Conservation (phyloP, 2,329 filamentous ascomycete genomes). For the Myriosclerotinia curreyana region DNA sequence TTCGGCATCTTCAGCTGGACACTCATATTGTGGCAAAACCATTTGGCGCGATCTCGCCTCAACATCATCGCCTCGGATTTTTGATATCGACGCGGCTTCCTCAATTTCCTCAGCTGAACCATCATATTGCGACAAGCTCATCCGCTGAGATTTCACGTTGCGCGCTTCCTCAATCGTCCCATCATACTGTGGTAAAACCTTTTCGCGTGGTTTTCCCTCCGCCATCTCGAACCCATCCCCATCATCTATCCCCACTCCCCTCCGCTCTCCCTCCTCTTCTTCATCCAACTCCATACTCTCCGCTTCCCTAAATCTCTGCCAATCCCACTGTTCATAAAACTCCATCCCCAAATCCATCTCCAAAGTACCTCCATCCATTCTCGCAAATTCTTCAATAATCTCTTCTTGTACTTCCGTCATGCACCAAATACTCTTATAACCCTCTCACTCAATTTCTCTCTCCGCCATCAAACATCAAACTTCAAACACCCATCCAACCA, state of each 20-base stretch:
- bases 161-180: neutral
- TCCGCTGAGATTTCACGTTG: neutral
- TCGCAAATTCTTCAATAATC: neutral
- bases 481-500: no score
- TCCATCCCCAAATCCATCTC: conserved; percentile 9
- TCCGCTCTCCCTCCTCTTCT: neutral
- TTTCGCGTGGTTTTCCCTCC: no score
- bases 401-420: neutral
- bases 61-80: neutral
- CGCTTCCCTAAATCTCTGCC: conserved; percentile 9
- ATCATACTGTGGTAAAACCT: neutral
- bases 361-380: neutral
- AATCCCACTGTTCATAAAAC: conserved; percentile 14
- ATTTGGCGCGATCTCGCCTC: neutral
- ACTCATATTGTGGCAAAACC: neutral
- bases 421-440: neutral
- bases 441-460: neutral
- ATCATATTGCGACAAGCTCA: neutral
- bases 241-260: neutral
- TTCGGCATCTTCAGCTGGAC: neutral
- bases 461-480: neutral
- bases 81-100: neutral
- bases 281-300: conserved; percentile 8
- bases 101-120: neutral
- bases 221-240: neutral